Conservation (phyloP, 371 early-diverging fungal genomes). For the Mucor plumbeus region DNA sequence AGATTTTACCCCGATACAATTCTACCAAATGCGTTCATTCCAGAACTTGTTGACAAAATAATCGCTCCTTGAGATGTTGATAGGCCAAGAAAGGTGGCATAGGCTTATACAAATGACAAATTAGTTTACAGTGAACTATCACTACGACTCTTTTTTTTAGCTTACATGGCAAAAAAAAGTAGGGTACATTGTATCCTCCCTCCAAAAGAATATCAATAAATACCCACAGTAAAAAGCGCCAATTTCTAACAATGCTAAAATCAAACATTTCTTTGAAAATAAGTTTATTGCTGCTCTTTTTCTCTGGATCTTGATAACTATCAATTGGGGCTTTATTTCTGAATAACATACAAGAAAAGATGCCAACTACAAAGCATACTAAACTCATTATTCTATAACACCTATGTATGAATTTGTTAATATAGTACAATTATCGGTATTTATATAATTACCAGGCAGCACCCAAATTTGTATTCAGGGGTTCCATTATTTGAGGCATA, state of each 20-base stretch:
- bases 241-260: conserved; percentile 46
- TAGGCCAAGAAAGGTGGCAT: conserved; percentile 32
- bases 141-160: not conserved
- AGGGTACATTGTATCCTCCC: conserved; percentile 60
- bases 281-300: not conserved
- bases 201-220: conserved; percentile 40
- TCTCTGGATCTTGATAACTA: not conserved
- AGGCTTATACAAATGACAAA: conserved; percentile 19
- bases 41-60: conserved; percentile 28
- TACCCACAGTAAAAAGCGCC: conserved; percentile 48
- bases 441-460: conserved; percentile 48
- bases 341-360: conserved; percentile 22
- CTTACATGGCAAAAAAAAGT: conserved; percentile 58
- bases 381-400: conserved; percentile 29
- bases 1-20: conserved; percentile 28
- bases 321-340: conserved; percentile 3
- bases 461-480: conserved; percentile 59
- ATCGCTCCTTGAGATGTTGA: conserved; percentile 32
- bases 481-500: conserved; percentile 65
- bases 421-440: not conserved
- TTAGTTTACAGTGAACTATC: not conserved
- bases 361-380: conserved; percentile 21
- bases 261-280: conserved; percentile 41
- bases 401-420: conserved; percentile 17
- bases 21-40: conserved; percentile 30